These are phyloP conservation scores for Lasiodiplodia citricola DNA, from an alignment of 2,329 filamentous ascomycete species.

Conservation along the genomic window DNA sequence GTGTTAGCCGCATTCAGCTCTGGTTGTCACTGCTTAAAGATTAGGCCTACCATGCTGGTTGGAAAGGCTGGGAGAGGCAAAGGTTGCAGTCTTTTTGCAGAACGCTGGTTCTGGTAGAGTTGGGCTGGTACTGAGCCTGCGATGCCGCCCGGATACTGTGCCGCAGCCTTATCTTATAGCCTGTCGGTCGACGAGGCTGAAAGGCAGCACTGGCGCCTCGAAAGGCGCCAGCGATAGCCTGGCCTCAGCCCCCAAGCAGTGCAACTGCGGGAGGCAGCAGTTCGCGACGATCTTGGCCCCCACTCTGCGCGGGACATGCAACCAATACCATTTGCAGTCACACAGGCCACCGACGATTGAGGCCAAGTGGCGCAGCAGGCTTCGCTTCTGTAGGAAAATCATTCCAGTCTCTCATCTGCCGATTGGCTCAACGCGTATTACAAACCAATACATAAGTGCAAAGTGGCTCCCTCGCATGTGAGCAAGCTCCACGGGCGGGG, in stretches of 20 bases:
- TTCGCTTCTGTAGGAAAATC: neutral
- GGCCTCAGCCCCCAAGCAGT: constrained; percentile 3
- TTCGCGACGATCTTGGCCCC: neutral
- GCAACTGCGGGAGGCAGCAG: constrained; percentile 1
- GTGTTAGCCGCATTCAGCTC: neutral
- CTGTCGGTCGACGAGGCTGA: constrained; percentile 2
- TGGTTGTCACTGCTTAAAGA: neutral
- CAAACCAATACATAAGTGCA: neutral
- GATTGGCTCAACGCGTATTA: neutral
- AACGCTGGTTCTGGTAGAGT: too few species aligned
- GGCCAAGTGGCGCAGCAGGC: neutral
- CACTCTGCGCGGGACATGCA: neutral
- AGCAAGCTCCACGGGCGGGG: neutral
- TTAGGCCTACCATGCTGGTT: neutral
- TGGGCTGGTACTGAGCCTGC: neutral
- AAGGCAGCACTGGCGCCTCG: neutral
- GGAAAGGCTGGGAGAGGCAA: neutral
- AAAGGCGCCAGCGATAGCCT: neutral
- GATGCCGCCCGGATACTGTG: neutral
- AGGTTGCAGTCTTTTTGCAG: neutral
- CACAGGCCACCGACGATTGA: neutral
- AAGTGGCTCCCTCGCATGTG: neutral
- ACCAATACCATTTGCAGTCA: neutral
- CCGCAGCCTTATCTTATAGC: constrained; percentile 9
- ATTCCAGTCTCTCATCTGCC: neutral